These are phyloP conservation scores for Leccinum imitatum DNA, from an alignment of 768 basidiomycete genomes.

Conservation along the genomic window DNA sequence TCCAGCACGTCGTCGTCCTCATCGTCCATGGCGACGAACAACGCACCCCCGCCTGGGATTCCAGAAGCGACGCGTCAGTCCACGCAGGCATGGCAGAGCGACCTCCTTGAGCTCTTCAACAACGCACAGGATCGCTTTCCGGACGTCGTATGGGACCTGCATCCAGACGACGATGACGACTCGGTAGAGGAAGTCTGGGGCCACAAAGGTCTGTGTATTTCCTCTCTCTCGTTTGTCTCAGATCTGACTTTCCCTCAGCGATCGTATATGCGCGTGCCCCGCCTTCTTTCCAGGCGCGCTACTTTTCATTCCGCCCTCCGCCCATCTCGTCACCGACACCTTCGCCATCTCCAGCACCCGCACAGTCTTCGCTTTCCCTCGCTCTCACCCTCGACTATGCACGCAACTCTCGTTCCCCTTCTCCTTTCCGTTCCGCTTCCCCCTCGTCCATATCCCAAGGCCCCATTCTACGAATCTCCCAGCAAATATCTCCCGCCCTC, in stretches of 20 bases:
- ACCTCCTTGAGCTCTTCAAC: conserved; percentile 75
- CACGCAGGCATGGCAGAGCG: conserved; percentile 73
- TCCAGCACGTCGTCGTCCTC: conserved; percentile 25
- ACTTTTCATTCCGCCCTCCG: conserved; percentile 75
- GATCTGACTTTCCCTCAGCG: conserved; percentile 44
- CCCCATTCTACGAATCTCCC: conserved; percentile 59
- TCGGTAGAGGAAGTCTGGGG: conserved; percentile 72
- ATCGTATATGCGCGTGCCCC: conserved; percentile 95
- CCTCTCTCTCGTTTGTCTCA: background rate
- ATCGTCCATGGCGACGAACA: conserved; percentile 29
- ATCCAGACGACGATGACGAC: conserved; percentile 52
- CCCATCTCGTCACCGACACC: conserved; percentile 51
- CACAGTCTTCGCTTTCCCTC: conserved; percentile 63
- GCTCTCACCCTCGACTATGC: conserved; percentile 44
- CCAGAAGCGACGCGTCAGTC: conserved; percentile 65
- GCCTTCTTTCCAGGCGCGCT: conserved; percentile 85
- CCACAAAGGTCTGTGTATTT: conserved; percentile 74
- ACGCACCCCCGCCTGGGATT: conserved; percentile 29
- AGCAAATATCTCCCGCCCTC: conserved; percentile 71
- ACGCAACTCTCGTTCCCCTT: conserved; percentile 44
- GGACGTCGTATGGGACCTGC: conserved; percentile 94
- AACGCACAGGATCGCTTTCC: conserved; percentile 89
- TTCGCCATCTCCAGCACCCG: conserved; percentile 51
- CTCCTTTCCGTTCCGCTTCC: conserved; percentile 45
- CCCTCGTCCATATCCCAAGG: conserved; percentile 43